A percentile compares a stretch with the other conserved stretches of the same genome.
Evolutionary conservation across 208 protist species (phyloP).

Genomic region (Kentomonas sorsogonicus): DNA sequence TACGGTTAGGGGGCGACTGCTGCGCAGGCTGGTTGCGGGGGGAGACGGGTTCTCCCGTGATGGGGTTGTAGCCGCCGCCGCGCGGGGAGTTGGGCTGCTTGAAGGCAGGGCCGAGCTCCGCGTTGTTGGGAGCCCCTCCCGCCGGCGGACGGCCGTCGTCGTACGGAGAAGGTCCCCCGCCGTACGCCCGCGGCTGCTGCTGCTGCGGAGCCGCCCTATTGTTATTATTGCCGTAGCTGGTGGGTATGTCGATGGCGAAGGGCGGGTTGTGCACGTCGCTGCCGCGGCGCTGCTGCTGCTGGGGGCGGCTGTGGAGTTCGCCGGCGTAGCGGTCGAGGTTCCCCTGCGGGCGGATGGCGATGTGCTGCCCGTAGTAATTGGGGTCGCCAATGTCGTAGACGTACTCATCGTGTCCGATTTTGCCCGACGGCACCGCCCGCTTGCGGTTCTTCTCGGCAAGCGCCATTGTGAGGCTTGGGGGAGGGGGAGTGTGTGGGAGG

Average conservation of each 20-base stretch:
- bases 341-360: conserved; percentile 19
- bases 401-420: conserved; percentile 81
- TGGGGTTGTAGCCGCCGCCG: too few relatives aligned
- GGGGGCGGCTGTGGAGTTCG: conserved; percentile 10
- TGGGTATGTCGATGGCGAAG: conserved; percentile 21
- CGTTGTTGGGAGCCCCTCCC: too few relatives aligned
- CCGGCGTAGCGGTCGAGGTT: conserved; percentile 16
- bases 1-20: too few relatives aligned
- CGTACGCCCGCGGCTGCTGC: neutral
- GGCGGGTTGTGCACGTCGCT: conserved; percentile 11
- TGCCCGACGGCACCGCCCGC: conserved; percentile 59
- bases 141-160: too few relatives aligned
- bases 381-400: conserved; percentile 55
- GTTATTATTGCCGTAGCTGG: conserved; percentile 12
- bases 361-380: conserved; percentile 17
- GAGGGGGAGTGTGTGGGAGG: neutral
- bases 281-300: neutral
- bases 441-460: conserved; percentile 48
- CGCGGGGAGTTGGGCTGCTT: too few relatives aligned
- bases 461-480: conserved; percentile 18
- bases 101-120: too few relatives aligned
- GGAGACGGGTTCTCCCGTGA: too few relatives aligned
- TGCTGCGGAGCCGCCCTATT: neutral
- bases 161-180: too few relatives aligned
- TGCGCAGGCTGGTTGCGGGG: too few relatives aligned